Evolutionary conservation across 139 green algal species (phyloP).

Genomic region (Zygnema cylindricum): DNA sequence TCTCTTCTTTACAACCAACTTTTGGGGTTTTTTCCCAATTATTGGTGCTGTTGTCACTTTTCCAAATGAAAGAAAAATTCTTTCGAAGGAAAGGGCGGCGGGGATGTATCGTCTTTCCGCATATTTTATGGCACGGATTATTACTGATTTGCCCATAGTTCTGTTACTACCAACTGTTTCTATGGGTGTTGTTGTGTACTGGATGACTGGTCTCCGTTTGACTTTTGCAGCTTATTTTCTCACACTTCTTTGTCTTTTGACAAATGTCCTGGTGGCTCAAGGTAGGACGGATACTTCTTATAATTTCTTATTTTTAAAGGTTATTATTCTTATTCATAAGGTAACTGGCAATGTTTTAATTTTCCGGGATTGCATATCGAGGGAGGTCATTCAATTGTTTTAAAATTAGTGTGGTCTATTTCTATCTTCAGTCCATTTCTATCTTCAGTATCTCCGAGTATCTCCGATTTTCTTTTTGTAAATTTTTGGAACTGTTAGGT

Average conservation of each 20-base stretch:
- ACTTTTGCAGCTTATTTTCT: not conserved
- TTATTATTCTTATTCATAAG: no score
- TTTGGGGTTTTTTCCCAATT: conserved; percentile 58
- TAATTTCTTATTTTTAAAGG: no score
- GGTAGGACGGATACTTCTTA: no score
- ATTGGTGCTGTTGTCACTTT: conserved; percentile 59
- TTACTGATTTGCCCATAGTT: conserved; percentile 57
- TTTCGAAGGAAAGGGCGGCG: conserved; percentile 37
- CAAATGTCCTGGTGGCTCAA: conserved; percentile 16
- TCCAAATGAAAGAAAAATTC: conserved; percentile 48
- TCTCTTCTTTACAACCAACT: conserved; percentile 55
- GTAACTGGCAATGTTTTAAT: no score
- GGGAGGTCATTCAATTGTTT: no score
- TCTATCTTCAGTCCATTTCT: no score
- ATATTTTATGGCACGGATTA: conserved; percentile 53
- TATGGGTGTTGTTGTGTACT: conserved; percentile 51
- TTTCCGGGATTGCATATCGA: no score
- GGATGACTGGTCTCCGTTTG: conserved; percentile 35
- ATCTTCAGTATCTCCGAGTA: no score
- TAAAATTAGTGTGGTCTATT: no score
- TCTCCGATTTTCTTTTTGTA: no score
- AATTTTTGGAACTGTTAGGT: no score
- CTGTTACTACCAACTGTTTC: conserved; percentile 37
- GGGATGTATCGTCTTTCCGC: conserved; percentile 57
- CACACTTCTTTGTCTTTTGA: not conserved